Percentiles rank a stretch among this genome's conserved stretches.
Evolutionary conservation across 257 asterid genomes (phyloP).

Genomic region (Knoxia roxburghii): DNA sequence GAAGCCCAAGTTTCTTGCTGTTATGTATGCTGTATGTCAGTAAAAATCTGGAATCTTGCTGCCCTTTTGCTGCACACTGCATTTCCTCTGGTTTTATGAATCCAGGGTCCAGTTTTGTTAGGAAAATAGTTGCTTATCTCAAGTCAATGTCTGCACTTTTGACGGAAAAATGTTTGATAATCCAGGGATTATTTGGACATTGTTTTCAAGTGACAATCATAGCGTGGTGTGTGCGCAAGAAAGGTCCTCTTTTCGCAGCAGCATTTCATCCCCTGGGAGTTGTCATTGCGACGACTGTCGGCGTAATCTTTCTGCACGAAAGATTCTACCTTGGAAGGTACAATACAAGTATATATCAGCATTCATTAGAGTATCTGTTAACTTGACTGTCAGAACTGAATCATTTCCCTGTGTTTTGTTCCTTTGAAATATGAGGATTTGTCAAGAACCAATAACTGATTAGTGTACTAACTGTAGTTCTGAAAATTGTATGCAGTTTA

Average conservation of each 20-base stretch:
- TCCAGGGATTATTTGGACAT: slow-evolving; percentile 57
- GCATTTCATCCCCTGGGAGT: slow-evolving; percentile 63
- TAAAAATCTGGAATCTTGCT: background rate
- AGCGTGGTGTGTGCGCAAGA: slow-evolving; percentile 58
- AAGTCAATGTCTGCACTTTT: background rate
- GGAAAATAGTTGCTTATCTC: background rate
- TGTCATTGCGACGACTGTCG: slow-evolving; percentile 35
- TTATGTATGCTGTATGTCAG: slow-evolving; percentile 52
- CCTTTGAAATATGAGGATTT: background rate
- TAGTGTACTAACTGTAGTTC: background rate
- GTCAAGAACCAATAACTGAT: background rate
- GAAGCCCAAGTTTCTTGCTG: slow-evolving; percentile 38
- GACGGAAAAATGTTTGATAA: background rate
- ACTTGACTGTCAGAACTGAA: background rate
- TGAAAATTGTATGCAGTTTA: slow-evolving; percentile 30
- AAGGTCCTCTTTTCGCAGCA: slow-evolving; percentile 62
- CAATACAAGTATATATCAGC: too few relatives aligned
- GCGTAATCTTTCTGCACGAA: slow-evolving; percentile 51
- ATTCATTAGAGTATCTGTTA: too few relatives aligned
- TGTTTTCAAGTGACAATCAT: slow-evolving; percentile 47
- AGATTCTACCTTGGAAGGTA: slow-evolving; percentile 65
- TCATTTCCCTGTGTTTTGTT: background rate
- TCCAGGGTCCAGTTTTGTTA: too few relatives aligned
- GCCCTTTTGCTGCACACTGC: background rate
- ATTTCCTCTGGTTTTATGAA: background rate